A percentile compares a stretch with the other conserved stretches of the same genome.
Conservation (phyloP, 805 yeast genomes). For the Candida adriatica region DNA sequence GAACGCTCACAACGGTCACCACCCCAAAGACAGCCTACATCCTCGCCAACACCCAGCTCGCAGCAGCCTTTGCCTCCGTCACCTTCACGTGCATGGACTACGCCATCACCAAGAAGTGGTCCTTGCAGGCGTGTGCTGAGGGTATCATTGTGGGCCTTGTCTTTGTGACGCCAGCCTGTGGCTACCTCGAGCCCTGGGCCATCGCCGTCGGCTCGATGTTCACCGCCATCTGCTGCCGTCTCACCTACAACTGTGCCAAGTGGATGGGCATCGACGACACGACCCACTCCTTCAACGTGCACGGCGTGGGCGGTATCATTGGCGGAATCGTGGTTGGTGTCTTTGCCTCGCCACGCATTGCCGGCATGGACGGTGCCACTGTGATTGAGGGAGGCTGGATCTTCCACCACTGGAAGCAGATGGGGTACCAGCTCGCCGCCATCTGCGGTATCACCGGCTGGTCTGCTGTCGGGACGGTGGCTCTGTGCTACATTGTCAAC, state of each 20-base stretch:
- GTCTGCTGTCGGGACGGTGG: slow-evolving; percentile 37
- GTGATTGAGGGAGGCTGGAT: slow-evolving; percentile 91
- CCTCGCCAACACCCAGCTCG: slow-evolving; percentile 81
- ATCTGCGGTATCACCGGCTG: slow-evolving; percentile 32
- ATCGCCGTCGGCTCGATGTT: slow-evolving; percentile 74
- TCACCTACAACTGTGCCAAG: slow-evolving; percentile 76
- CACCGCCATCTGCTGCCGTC: slow-evolving; percentile 79
- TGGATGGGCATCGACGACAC: slow-evolving; percentile 82
- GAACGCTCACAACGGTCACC: slow-evolving; percentile 68
- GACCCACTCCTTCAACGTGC: slow-evolving; percentile 90
- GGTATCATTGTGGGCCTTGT: slow-evolving; percentile 94
- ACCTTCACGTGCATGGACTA: slow-evolving; percentile 87
- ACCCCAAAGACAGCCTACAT: slow-evolving; percentile 82
- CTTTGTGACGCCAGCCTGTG: slow-evolving; percentile 97
- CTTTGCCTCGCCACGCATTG: slow-evolving; percentile 78
- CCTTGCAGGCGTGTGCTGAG: slow-evolving; percentile 87
- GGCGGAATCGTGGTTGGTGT: slow-evolving; percentile 82
- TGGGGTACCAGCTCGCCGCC: slow-evolving; percentile 82
- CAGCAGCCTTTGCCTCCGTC: slow-evolving; percentile 84
- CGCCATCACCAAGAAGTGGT: slow-evolving; percentile 80
- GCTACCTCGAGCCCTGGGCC: slow-evolving; percentile 88
- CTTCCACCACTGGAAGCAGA: slow-evolving; percentile 82
- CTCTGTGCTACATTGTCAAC: slow-evolving; percentile 40
- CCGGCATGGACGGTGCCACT: slow-evolving; percentile 83
- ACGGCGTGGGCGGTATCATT: slow-evolving; percentile 91